These are phyloP conservation scores for Dalbergia oliveri DNA, from an alignment of 306 rosid species.

Conservation along the genomic window DNA sequence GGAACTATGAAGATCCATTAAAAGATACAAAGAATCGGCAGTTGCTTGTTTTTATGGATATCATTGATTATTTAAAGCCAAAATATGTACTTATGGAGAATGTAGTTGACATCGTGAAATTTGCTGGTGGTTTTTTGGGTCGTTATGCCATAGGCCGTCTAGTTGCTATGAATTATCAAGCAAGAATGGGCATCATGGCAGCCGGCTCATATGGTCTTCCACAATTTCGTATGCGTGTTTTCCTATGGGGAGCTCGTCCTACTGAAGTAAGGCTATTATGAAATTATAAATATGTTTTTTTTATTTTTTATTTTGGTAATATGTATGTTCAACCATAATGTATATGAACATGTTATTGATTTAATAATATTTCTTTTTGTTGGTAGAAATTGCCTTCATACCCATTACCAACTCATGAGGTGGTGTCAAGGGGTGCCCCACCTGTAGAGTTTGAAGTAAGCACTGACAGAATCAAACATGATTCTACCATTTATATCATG, in stretches of 20 bases:
- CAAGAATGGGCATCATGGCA: slow-evolving; percentile 82
- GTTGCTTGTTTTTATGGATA: slow-evolving; percentile 69
- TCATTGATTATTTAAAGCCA: slow-evolving; percentile 68
- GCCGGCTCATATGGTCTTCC: slow-evolving; percentile 92
- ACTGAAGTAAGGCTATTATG: slow-evolving; percentile 50
- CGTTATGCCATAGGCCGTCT: slow-evolving; percentile 87
- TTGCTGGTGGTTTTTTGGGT: slow-evolving; percentile 75
- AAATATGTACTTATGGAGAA: slow-evolving; percentile 84
- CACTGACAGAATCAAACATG: background rate
- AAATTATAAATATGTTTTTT: background rate
- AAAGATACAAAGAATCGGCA: slow-evolving; percentile 72
- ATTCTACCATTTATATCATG: background rate
- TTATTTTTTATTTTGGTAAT: background rate
- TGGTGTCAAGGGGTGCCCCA: slow-evolving; percentile 41
- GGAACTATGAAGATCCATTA: slow-evolving; percentile 60
- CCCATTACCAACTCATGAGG: slow-evolving; percentile 64
- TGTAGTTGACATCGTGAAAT: slow-evolving; percentile 76
- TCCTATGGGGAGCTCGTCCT: slow-evolving; percentile 83
- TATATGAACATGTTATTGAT: background rate
- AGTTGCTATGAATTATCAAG: slow-evolving; percentile 78
- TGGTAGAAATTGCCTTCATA: slow-evolving; percentile 58
- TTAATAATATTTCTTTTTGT: background rate
- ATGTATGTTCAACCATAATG: background rate
- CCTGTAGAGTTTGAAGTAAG: slow-evolving; percentile 60
- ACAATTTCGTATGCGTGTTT: slow-evolving; percentile 85